Base-by-base conservation (phyloP, 371 early-diverging fungal species). In the Globomyces sp. region DNA sequence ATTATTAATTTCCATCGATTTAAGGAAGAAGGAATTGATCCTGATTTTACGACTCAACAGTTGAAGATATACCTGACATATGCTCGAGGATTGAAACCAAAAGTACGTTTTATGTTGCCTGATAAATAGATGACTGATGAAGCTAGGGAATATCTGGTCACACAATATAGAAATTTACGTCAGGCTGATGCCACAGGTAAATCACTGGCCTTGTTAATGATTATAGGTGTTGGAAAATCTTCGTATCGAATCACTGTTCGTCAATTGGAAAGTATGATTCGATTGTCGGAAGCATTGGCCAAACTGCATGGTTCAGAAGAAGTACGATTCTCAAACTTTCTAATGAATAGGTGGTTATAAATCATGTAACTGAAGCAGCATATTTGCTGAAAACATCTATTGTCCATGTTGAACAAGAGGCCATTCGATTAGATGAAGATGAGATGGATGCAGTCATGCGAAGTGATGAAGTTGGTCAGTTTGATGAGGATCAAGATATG, bases 201-300 rank as follows among this genome's bases (percentile, higher is more conserved):
- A 24, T 24, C 24, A 24, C 24, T 24, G 24, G 24, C 24, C 24
- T 24, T 24, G 24, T 24, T 24, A 24, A 24, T 24, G 24, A 24
- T 24, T 24, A 24, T 24, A 24, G 92, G 82, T 11, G 82, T 87
- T 44, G 82, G 83, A 68, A 77, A 86, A 66, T 90, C 90, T 67
- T 89, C 95, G 2, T 92, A 96, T 73, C 92, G 99, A 51, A 98
- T 99, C 69, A 99, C 99, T 1, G 99, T 98, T 10, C 89, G 99
- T 66, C 99, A 99, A 77, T 82, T 99, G 40, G 99, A 99, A 83
- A 90, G 92, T 72, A 92, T 99, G 86, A 89, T 99, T 46, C 93
- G 99, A 67, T 85, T 99, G 43, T 89, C 92, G 24, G 99, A 99
- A 80, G 99, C 99, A 2, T 84, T 97, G 74, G 99, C 99, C 6